Base-by-base conservation (phyloP, 257 asterid species). In the Buddleja alternifolia region DNA sequence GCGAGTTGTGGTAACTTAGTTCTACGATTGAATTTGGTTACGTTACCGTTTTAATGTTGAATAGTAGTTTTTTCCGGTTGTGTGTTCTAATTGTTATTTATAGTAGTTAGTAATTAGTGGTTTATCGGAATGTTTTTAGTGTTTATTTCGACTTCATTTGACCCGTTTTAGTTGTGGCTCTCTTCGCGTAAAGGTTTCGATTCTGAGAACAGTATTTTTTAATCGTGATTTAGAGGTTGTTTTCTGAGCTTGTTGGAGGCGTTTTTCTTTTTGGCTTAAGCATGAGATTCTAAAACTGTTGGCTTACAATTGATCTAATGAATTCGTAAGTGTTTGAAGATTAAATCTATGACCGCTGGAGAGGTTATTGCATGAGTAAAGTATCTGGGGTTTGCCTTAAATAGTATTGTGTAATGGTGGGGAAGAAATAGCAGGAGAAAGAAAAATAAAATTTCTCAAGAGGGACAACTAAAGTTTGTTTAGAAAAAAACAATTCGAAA, bases 61-160 rank as follows among this genome's bases (percentile, higher is more conserved):
- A 20, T 16, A 56, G 2, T 17, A 25, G 52, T 12, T 7, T 34
- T 41, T 64, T 16, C 24, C 25, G 17, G 19, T 47, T 20, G 16
- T 47, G 29, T 11, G 51, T 10, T 56, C 36, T 67, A 37, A 8
- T 46, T 72, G 44, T 61, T 67, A 15, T 60, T 67, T 66, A 14
- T 4, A 44, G 40, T 16, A 10, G n/a, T 32, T 14, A 61, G 14
- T 72, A 10, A 10, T 32, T 14, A 61, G 14, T 72, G 8, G 50
- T 57, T 48, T 24, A 0, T 17, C 39, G 9, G 19, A 4, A 71
- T 52, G 12, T 16, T 17, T 57, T n/a, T 4, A 10, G 52, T 15
- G 23, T 4, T 53, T 52, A n/a, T 10, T 10, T 44, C 16, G n/a
- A 34, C 15, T 65, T 65, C 12, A 48, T 12, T 17, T 24, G 44